phyloP scores from a whole-genome alignment of 345 rosid genomes.

The Kernera saxatilis region DNA sequence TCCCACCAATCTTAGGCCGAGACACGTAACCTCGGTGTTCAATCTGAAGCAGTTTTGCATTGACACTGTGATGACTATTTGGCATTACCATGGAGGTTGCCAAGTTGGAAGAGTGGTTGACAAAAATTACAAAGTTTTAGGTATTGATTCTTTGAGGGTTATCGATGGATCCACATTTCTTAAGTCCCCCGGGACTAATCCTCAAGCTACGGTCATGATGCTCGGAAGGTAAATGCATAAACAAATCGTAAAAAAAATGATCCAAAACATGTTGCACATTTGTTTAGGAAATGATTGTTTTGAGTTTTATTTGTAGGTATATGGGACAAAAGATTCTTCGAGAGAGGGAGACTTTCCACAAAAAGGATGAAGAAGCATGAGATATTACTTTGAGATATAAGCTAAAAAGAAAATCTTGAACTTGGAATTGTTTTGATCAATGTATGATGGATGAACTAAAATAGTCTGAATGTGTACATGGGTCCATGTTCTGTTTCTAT shows the following conservation, averaged over 20 bases:
- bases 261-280: neutral
- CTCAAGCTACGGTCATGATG: constrained; percentile 80
- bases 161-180: constrained; percentile 61
- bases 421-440: constrained; percentile 12
- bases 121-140: constrained; percentile 45
- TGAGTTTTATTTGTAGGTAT: constrained; percentile 30
- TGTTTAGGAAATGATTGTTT: neutral
- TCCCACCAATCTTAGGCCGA: constrained; percentile 61
- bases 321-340: constrained; percentile 42
- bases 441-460: constrained; percentile 24
- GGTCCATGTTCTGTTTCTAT: constrained; percentile 17
- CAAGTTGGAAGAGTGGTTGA: constrained; percentile 60
- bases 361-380: constrained; percentile 11
- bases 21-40: constrained; percentile 27
- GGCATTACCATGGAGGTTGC: constrained; percentile 81
- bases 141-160: constrained; percentile 49
- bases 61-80: constrained; percentile 60
- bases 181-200: constrained; percentile 60
- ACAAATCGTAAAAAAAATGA: neutral
- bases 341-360: constrained; percentile 16
- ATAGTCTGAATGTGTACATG: constrained; percentile 16
- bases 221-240: constrained; percentile 57
- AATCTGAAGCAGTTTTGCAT: constrained; percentile 58
- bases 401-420: neutral
- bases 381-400: neutral